Base-by-base conservation (phyloP, 768 basidiomycete genomes). In the Lentinula edodes region DNA sequence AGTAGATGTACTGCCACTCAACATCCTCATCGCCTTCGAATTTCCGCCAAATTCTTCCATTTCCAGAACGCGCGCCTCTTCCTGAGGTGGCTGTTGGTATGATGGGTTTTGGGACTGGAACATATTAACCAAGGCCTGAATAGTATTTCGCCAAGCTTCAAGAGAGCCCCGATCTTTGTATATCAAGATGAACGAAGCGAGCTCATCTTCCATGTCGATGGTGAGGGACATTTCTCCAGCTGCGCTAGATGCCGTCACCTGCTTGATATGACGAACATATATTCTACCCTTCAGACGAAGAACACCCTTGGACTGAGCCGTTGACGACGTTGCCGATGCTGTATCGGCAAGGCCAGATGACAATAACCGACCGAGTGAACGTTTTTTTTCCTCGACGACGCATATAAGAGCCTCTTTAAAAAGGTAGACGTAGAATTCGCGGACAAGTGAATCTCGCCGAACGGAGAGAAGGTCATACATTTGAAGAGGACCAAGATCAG, bases 401-500 rank as follows among this genome's bases (percentile, higher is more conserved):
- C 97, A 99, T 62, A 99, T 94, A 65, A 99, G 91, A 9, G 97
- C 97, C 73, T 98, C 94, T 69, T 89, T 90, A 84, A 98, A 99
- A 32, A 99, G 83, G 76, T 98, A 98, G 63, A 97, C 93, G 70
- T 88, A 91, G 74, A 98, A 98, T 72, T 97, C 95, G 59, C 95
- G 86, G 18, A 95, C 89, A 63, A 93, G 89, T 9, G 88, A 77
- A 66, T 96, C 96, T 53, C 95, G 87, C 55, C 94, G 85, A 46
- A 98, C 94, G 53, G 86, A 88, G 32, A 98, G 76, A 51, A 95
- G 80, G 74, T 97, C 96, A 72, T 93, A 97, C 84, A 97, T 93
- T 66, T 91, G 90, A 50, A 97, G 78, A 1, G 87, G 82, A 6
- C 96, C 97, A 28, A 98, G 86, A 56, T 91, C 90, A 2, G 90